A percentile compares a stretch with the other conserved stretches of the same genome.
Evolutionary conservation across 179 eudicot species (phyloP).

Genomic region (Vitellaria paradoxa): DNA sequence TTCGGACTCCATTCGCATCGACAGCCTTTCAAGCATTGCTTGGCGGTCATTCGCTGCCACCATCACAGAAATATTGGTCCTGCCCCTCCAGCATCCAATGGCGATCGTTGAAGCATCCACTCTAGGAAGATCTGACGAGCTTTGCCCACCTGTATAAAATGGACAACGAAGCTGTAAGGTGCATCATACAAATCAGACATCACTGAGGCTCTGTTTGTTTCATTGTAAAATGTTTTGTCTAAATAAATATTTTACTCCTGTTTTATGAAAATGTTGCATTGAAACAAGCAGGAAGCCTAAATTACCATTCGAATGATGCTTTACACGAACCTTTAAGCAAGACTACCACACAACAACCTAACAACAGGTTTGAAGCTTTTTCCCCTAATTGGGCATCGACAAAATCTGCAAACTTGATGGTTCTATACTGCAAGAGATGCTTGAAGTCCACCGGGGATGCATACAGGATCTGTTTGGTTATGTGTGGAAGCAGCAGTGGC

Average conservation of each 20-base stretch:
- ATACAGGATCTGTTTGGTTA: slow-evolving; percentile 76
- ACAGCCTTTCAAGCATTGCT: slow-evolving; percentile 80
- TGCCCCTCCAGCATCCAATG: slow-evolving; percentile 94
- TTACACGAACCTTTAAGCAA: slow-evolving; percentile 11
- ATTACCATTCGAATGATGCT: too few relatives aligned
- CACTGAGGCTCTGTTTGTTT: too few relatives aligned
- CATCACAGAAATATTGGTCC: slow-evolving; percentile 77
- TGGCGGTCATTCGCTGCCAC: slow-evolving; percentile 80
- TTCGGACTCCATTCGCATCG: slow-evolving; percentile 28
- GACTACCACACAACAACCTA: slow-evolving; percentile 84
- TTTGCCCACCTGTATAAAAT: slow-evolving; percentile 34
- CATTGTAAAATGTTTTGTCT: too few relatives aligned
- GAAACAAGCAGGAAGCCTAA: too few relatives aligned
- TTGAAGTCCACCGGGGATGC: slow-evolving; percentile 74
- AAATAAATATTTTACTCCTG: too few relatives aligned
- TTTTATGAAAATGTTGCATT: too few relatives aligned
- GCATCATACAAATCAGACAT: too few relatives aligned
- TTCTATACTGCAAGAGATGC: slow-evolving; percentile 80
- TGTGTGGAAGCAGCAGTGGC: slow-evolving; percentile 78
- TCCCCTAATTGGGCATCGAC: slow-evolving; percentile 63
- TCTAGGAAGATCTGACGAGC: slow-evolving; percentile 24
- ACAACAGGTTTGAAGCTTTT: slow-evolving; percentile 53
- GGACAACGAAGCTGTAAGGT: too few relatives aligned
- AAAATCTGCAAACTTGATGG: slow-evolving; percentile 70
- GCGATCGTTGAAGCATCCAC: slow-evolving; percentile 61